These are phyloP conservation scores for Ceratocystis destructans DNA, from an alignment of 2,329 filamentous ascomycete genomes.

Conservation along the genomic window DNA sequence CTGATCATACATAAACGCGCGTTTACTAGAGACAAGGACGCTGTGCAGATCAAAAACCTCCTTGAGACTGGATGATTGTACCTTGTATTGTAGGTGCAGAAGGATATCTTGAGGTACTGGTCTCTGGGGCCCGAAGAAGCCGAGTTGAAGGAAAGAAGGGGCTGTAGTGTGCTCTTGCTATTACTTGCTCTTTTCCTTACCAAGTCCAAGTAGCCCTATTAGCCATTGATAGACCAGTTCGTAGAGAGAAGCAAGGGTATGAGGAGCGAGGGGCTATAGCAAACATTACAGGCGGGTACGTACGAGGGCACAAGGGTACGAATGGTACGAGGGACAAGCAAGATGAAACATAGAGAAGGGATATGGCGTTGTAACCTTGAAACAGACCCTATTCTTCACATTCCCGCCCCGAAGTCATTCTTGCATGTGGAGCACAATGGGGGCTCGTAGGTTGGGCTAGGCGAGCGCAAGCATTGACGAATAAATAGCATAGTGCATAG, in stretches of 20 bases:
- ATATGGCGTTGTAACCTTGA: constrained; percentile 1
- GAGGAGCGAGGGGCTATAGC: too few species aligned
- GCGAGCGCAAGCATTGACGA: neutral
- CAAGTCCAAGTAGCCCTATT: neutral
- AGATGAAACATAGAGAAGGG: constrained; percentile 3
- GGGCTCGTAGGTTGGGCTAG: neutral
- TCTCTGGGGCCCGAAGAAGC: neutral
- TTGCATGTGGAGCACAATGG: neutral
- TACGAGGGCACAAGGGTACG: neutral
- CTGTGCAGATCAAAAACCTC: neutral
- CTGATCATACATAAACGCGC: constrained; percentile 3
- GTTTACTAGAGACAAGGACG: neutral
- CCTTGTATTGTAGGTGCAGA: neutral
- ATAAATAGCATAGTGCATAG: neutral
- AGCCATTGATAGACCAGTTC: neutral
- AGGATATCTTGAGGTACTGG: neutral
- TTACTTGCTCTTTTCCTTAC: neutral
- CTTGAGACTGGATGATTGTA: neutral
- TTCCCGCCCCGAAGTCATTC: neutral
- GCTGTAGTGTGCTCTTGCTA: too few species aligned
- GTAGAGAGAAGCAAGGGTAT: neutral
- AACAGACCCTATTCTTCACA: neutral
- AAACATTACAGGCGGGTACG: neutral
- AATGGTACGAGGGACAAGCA: neutral
- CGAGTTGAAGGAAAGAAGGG: neutral